Evolutionary conservation across 345 rosid genomes (phyloP).

Genomic region (Heritiera littoralis): DNA sequence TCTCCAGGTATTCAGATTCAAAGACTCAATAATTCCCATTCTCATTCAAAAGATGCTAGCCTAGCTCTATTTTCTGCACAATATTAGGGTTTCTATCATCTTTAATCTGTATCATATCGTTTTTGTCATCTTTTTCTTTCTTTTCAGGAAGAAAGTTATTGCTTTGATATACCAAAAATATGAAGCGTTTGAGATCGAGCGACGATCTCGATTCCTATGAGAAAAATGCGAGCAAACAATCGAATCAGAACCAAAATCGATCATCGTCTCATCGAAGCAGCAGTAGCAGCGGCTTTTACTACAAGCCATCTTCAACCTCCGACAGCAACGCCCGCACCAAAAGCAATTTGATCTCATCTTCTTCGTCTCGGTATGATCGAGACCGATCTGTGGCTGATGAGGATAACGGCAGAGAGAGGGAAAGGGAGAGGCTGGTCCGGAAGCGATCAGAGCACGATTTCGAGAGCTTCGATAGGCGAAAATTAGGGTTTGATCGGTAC

Average conservation of each 20-base stretch:
- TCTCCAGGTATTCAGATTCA: background rate
- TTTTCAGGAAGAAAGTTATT: background rate
- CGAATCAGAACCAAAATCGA: constrained; percentile 46
- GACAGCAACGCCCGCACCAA: constrained; percentile 43
- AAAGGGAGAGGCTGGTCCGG: constrained; percentile 45
- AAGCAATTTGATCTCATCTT: constrained; percentile 47
- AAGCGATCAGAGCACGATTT: constrained; percentile 71
- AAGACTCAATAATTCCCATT: background rate
- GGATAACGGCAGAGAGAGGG: constrained; percentile 26
- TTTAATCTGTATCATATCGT: background rate
- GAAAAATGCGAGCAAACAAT: constrained; percentile 44
- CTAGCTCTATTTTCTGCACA: background rate
- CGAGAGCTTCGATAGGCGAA: constrained; percentile 60
- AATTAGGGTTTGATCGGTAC: constrained; percentile 62
- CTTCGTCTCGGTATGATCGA: constrained; percentile 62
- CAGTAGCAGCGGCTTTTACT: constrained; percentile 40
- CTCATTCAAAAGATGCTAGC: background rate
- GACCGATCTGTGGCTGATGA: constrained; percentile 58
- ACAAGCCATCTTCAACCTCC: constrained; percentile 43
- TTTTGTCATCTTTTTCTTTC: background rate
- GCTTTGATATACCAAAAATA: constrained; percentile 11
- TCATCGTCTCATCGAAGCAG: constrained; percentile 52
- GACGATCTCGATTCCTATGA: constrained; percentile 73
- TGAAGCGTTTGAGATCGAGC: constrained; percentile 89
- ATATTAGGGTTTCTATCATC: background rate